Evolutionary conservation across 2,329 filamentous ascomycete species (phyloP).

Genomic region (Cladophialophora psammophila): DNA sequence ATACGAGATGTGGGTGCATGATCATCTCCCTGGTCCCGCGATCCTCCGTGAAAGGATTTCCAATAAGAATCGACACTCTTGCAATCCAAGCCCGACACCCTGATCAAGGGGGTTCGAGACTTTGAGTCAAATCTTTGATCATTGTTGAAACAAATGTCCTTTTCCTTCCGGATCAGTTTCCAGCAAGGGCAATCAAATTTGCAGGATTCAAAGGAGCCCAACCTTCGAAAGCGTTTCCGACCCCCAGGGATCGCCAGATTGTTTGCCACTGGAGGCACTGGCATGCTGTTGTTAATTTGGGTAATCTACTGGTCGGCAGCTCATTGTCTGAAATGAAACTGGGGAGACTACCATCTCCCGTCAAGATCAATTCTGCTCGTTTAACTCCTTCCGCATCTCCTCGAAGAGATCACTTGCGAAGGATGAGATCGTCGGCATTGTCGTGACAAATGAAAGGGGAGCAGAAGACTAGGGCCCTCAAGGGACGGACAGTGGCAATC

Average conservation of each 20-base stretch:
- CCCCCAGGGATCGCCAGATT: neutral
- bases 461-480: neutral
- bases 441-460: neutral
- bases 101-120: neutral
- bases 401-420: neutral
- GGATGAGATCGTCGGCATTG: neutral
- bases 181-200: neutral
- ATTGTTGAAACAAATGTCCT: constrained; percentile 6
- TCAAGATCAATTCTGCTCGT: neutral
- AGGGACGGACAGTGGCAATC: neutral
- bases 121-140: constrained; percentile 17
- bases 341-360: neutral
- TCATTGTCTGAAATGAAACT: neutral
- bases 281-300: neutral
- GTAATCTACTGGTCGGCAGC: neutral
- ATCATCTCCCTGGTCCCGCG: neutral
- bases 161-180: neutral
- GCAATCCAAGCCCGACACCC: neutral
- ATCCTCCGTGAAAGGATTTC: constrained; percentile 5
- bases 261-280: neutral
- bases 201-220: neutral
- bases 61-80: constrained; percentile 7
- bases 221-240: neutral
- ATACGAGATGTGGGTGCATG: constrained; percentile 16
- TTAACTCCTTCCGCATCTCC: neutral